Conservation (phyloP, 2,329 filamentous ascomycete species). For the Torrubiellomyces zombiae region DNA sequence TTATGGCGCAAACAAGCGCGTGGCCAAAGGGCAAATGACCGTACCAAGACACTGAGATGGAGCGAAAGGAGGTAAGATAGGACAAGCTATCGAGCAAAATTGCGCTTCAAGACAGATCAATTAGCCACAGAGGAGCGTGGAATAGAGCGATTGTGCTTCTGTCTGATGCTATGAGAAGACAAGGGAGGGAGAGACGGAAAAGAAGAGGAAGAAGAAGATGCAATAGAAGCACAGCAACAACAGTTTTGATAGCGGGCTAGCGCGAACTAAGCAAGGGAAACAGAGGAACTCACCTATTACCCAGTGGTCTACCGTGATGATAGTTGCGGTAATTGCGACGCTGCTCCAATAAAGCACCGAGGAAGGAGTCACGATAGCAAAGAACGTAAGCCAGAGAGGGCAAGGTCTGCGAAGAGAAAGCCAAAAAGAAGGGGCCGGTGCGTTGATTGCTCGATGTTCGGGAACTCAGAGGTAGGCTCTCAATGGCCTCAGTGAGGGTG, state of each 20-base stretch:
- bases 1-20: conserved; percentile 12
- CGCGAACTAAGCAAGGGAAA: conserved; percentile 2
- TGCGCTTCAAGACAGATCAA: conserved; percentile 19
- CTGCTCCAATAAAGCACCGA: conserved; percentile 4
- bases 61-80: conserved; percentile 43
- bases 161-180: conserved; percentile 28
- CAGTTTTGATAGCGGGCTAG: no score
- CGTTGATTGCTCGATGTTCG: no score
- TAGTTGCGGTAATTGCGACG: conserved; percentile 10
- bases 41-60: conserved; percentile 35
- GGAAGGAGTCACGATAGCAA: conserved; percentile 5
- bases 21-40: conserved; percentile 23
- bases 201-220: conserved; percentile 6
- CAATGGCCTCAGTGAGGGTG: no score
- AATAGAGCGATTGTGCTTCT: conserved; percentile 25
- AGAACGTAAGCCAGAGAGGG: conserved; percentile 1
- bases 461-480: no score
- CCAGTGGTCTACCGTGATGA: no score
- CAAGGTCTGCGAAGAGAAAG: conserved; percentile 5
- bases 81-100: conserved; percentile 44
- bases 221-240: no score
- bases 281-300: no score
- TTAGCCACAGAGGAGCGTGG: conserved; percentile 9
- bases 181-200: conserved; percentile 7
- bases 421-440: no score